These are phyloP conservation scores for Pseudogymnoascus destructans DNA, from an alignment of 2,329 filamentous ascomycete genomes.

Conservation along the genomic window DNA sequence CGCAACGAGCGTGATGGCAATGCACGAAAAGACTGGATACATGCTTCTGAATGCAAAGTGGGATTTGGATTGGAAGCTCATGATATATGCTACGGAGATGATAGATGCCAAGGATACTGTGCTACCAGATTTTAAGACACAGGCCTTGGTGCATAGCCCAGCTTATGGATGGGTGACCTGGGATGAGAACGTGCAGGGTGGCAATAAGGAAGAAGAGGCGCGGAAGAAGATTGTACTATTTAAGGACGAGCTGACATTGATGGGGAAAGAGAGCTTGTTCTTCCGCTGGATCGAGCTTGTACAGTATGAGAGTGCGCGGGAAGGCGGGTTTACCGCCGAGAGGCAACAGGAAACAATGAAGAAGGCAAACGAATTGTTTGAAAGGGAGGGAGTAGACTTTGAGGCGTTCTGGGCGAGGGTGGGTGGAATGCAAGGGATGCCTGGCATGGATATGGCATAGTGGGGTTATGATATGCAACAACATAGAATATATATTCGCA, in stretches of 20 bases:
- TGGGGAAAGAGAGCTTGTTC: conserved; percentile 82
- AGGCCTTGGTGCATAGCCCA: conserved; percentile 56
- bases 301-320: conserved; percentile 69
- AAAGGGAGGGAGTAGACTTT: conserved; percentile 65
- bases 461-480: neutral
- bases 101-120: conserved; percentile 12
- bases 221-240: conserved; percentile 68
- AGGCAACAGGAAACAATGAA: conserved; percentile 58
- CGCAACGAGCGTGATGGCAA: conserved; percentile 53
- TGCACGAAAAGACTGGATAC: conserved; percentile 74
- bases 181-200: conserved; percentile 40
- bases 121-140: conserved; percentile 55
- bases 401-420: conserved; percentile 64
- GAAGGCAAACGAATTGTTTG: conserved; percentile 65
- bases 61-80: conserved; percentile 75
- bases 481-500: neutral
- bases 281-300: conserved; percentile 88
- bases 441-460: conserved; percentile 31
- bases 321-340: conserved; percentile 65
- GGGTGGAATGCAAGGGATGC: conserved; percentile 45
- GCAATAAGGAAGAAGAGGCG: conserved; percentile 43
- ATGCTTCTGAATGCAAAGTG: conserved; percentile 73
- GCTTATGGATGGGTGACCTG: conserved; percentile 61
- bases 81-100: conserved; percentile 55
- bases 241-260: conserved; percentile 56